Conservation (phyloP, 345 rosid genomes). For the Syzygium oleosum region DNA sequence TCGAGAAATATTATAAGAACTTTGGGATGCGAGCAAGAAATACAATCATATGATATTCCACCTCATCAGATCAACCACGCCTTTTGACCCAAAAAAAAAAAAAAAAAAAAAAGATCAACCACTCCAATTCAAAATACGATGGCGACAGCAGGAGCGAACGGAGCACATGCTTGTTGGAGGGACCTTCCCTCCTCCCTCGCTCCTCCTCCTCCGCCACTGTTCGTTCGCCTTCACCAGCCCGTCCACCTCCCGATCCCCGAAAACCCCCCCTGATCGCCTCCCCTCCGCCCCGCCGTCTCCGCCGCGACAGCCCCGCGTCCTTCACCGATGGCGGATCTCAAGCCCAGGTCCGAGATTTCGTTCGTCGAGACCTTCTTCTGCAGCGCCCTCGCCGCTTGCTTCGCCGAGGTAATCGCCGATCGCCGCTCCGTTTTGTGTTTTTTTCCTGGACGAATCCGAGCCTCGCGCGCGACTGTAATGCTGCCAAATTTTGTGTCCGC, state of each 20-base stretch:
- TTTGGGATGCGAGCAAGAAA: neutral
- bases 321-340: neutral
- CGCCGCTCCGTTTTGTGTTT: neutral
- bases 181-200: neutral
- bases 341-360: constrained; percentile 52
- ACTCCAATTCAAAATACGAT: neutral
- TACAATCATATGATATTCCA: too few relatives aligned
- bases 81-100: neutral
- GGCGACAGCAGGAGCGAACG: neutral
- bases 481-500: neutral
- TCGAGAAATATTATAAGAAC: neutral
- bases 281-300: neutral
- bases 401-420: constrained; percentile 63
- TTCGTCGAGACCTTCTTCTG: constrained; percentile 76
- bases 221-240: neutral
- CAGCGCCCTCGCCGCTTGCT: constrained; percentile 98
- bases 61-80: too few relatives aligned
- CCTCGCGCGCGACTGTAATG: neutral
- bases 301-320: neutral
- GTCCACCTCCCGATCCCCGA: neutral
- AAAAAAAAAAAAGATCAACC: neutral
- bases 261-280: neutral
- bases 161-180: neutral
- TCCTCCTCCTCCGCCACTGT: neutral
- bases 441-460: neutral